Base-by-base conservation (phyloP, 495 filamentous ascomycete genomes). In the Trypethelium eluteriae region DNA sequence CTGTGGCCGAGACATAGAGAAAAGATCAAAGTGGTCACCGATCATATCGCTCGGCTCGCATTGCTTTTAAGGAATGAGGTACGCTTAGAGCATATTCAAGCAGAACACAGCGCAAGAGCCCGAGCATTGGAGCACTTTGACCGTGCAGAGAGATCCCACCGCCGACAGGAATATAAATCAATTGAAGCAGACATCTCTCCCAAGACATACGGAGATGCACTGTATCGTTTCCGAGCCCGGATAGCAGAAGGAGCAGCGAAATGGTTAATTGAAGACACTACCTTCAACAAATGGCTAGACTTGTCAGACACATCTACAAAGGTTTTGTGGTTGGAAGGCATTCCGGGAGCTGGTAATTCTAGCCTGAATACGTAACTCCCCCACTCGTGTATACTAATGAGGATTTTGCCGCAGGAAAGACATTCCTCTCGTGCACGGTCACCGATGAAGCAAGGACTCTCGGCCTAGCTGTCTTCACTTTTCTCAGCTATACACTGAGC, bases 51-150 rank as follows among this genome's bases (percentile, higher is more conserved):
- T 59, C 46, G 62, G 34, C 69, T 67, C 41, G 53, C 64, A 39
- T 16, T 66, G n/a, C 47, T 73, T 2, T 64, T 73, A 61, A 67
- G 70, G 47, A 70, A 67, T 41, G 62, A 73, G 56, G 68, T 71
- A 25, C 44, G 62, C 18, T 57, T 71, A 39, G 69, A 69, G 64
- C 62, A 71, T 25, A 71, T 73, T 47, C 64, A 66, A n/a, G 64
- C 70, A 69, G 71, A 69, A 65, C 57, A 73, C 61, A 64, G 71
- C 2, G 63, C 63, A 62, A 62, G 70, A 38, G 14, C 62, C n/a
- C 50, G 36, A 9, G 69, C 67, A 32, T 9, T 65, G 35, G 70
- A 69, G 38, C 49, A 71, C 39, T 74, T 47, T 67, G 62, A 32
- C 38, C 35, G 69, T 35, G 68, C 71, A 44, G 67, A 69, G 50